Percentiles rank a stretch among this genome's conserved stretches.
These are phyloP conservation scores for Craterostigma plantagineum DNA, from an alignment of 257 asterid genomes.

Conservation along the genomic window DNA sequence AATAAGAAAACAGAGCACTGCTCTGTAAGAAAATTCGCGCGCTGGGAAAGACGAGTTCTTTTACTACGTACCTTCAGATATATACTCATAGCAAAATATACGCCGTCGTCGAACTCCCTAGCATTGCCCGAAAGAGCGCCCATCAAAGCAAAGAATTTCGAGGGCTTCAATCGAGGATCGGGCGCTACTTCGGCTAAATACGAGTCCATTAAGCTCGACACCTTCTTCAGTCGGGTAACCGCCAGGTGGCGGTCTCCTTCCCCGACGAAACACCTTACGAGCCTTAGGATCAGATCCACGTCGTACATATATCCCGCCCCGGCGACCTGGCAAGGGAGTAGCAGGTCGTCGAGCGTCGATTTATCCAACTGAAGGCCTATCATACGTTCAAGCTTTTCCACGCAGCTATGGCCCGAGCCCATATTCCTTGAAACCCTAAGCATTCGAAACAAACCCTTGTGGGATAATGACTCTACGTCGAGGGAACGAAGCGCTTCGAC, in stretches of 20 bases:
- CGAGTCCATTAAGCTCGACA: conserved; percentile 36
- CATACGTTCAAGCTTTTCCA: conserved; percentile 41
- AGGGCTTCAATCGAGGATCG: conserved; percentile 44
- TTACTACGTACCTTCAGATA: conserved; percentile 60
- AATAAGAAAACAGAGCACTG: too few species aligned
- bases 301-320: conserved; percentile 41
- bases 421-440: conserved; percentile 25
- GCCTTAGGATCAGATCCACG: conserved; percentile 50
- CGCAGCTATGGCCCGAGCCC: conserved; percentile 20
- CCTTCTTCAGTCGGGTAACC: conserved; percentile 43
- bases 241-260: conserved; percentile 54
- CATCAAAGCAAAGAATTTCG: conserved; percentile 44
- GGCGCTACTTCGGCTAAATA: conserved; percentile 80
- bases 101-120: conserved; percentile 43
- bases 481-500: conserved; percentile 42
- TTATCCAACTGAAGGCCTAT: conserved; percentile 54
- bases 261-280: conserved; percentile 37
- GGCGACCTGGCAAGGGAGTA: conserved; percentile 44
- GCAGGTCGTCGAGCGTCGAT: conserved; percentile 51
- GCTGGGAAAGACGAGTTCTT: too few species aligned
- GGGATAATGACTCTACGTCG: conserved; percentile 28
- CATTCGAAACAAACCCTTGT: conserved; percentile 51
- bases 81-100: conserved; percentile 45
- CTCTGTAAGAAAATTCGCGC: too few species aligned
- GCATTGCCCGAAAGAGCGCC: conserved; percentile 51